phyloP scores from a whole-genome alignment of 805 yeast species.

The Hanseniaspora clermontiae region DNA sequence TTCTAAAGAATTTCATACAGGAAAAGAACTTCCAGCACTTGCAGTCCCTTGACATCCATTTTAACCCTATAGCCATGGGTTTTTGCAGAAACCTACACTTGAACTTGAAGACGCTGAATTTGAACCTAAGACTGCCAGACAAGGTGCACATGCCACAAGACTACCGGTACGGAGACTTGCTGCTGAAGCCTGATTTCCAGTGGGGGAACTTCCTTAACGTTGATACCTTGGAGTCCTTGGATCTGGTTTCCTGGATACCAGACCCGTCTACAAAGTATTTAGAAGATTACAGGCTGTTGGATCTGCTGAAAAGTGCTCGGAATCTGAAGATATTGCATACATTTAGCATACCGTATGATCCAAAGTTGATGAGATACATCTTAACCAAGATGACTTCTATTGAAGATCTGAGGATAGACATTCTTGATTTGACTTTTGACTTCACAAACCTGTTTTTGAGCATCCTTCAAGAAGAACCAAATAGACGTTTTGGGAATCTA shows the following conservation, averaged over 20 bases:
- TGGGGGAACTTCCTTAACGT: constrained; percentile 5
- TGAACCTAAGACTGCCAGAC: constrained; percentile 6
- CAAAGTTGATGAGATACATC: neutral
- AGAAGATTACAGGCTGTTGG: neutral
- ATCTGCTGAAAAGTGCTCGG: neutral
- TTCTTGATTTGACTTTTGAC: neutral
- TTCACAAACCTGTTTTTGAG: constrained; percentile 1
- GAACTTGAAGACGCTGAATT: neutral
- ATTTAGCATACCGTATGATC: constrained; percentile 11
- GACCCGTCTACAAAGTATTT: neutral
- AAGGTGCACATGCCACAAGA: neutral
- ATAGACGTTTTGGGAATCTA: neutral
- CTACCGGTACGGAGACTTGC: neutral
- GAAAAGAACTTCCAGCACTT: neutral
- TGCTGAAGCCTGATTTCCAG: neutral
- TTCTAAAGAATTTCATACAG: neutral
- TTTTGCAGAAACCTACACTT: neutral
- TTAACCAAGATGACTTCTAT: neutral
- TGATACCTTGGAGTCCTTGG: neutral
- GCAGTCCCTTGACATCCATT: constrained; percentile 7
- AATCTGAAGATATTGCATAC: neutral
- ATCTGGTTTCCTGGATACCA: constrained; percentile 10
- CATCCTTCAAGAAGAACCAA: neutral
- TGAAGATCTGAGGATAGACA: constrained; percentile 3
- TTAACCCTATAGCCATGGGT: constrained; percentile 5